A percentile compares a stretch with the other conserved stretches of the same genome.
Conservation (phyloP, 177 flowering plant genomes). For the Vitis hybrid region DNA sequence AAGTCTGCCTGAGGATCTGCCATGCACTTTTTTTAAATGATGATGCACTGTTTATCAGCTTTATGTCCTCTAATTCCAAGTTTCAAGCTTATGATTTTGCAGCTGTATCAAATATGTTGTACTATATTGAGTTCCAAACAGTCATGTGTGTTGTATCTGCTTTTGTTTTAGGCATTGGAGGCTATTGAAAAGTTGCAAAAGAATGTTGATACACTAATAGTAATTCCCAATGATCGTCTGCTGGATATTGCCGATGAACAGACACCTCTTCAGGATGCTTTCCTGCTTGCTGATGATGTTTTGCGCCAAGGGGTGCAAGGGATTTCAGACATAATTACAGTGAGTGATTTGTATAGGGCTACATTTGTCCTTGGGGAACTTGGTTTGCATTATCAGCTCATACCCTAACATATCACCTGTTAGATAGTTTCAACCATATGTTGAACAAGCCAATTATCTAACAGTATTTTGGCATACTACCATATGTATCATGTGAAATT, state of each 20-base stretch:
- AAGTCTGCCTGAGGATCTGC: too few species aligned
- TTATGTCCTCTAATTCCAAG: neutral
- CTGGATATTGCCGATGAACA: conserved; percentile 91
- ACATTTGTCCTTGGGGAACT: too few species aligned
- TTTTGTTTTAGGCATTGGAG: conserved; percentile 73
- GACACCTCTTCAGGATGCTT: conserved; percentile 96
- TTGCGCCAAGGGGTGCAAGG: conserved; percentile 99
- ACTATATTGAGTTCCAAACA: neutral
- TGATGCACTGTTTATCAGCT: too few species aligned
- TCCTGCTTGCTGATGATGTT: conserved; percentile 98
- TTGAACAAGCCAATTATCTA: too few species aligned
- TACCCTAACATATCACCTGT: too few species aligned
- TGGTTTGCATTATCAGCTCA: too few species aligned
- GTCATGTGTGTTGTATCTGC: neutral
- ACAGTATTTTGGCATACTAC: too few species aligned
- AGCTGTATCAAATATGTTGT: neutral
- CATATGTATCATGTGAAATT: too few species aligned
- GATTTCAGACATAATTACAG: conserved; percentile 98
- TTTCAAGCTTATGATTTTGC: neutral
- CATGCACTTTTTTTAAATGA: too few species aligned
- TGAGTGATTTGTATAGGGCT: conserved; percentile 25
- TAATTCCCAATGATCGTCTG: conserved; percentile 94
- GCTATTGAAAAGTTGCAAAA: conserved; percentile 92
- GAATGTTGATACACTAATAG: conserved; percentile 93
- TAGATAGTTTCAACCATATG: too few species aligned